phyloP scores from a whole-genome alignment of 1,284 basidiomycete genomes.

The Boletus albobrunnescens region DNA sequence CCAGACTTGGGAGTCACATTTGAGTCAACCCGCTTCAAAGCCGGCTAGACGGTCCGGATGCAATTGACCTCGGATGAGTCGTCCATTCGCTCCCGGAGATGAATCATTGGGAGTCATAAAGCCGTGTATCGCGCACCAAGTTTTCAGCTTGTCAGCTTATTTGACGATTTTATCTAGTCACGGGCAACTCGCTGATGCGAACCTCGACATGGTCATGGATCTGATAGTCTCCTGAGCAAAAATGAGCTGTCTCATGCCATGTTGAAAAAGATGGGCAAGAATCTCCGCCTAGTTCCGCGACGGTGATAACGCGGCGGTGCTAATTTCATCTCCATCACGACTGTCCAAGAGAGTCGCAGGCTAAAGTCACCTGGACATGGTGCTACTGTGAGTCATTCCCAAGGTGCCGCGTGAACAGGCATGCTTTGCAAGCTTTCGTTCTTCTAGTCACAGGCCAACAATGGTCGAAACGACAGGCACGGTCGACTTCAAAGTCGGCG shows the following conservation, averaged over 20 bases:
- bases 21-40: constrained; percentile 9
- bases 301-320: too few species aligned
- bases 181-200: too few species aligned
- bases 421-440: background rate
- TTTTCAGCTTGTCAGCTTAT: too few species aligned
- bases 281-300: too few species aligned
- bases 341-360: too few species aligned
- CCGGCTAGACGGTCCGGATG: background rate
- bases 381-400: background rate
- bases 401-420: background rate
- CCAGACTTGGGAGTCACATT: background rate
- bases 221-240: too few species aligned
- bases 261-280: too few species aligned
- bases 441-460: too few species aligned
- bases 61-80: constrained; percentile 14
- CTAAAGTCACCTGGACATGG: background rate
- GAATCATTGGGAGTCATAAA: background rate
- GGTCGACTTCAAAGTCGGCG: constrained; percentile 24
- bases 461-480: constrained; percentile 21
- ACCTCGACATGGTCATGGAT: too few species aligned
- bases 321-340: too few species aligned
- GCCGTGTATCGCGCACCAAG: background rate
- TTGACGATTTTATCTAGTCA: too few species aligned
- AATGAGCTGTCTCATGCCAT: too few species aligned
- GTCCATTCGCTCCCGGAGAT: background rate